Conservation (phyloP, 306 rosid genomes). For the Gleditsia sinensis region DNA sequence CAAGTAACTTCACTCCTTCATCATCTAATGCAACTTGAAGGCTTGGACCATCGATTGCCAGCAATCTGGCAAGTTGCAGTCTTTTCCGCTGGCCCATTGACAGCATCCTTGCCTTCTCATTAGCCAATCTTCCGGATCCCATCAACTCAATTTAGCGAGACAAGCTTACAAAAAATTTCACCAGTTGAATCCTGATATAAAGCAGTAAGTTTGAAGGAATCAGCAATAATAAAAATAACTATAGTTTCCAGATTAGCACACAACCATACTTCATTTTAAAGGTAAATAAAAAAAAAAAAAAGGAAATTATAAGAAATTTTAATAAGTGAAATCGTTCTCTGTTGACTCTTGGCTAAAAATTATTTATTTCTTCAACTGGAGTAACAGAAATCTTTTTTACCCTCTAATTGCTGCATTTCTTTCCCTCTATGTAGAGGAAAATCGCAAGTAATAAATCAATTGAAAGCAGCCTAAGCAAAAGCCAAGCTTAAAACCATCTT, state of each 20-base stretch:
- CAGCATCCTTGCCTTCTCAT: conserved; percentile 73
- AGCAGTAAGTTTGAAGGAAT: neutral
- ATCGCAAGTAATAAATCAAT: neutral
- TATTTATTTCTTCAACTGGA: neutral
- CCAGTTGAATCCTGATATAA: neutral
- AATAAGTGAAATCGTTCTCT: neutral
- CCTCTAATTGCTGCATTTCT: neutral
- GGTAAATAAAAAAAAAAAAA: neutral
- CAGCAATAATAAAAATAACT: neutral
- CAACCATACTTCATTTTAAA: neutral
- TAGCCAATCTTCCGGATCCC: conserved; percentile 83
- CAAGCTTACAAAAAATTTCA: neutral
- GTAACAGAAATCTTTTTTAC: neutral
- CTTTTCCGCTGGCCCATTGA: conserved; percentile 92
- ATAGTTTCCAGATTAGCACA: neutral
- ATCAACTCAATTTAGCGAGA: conserved; percentile 43
- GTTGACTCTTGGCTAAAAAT: neutral
- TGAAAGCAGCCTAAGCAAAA: neutral
- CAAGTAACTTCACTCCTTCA: conserved; percentile 82
- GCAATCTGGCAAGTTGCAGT: conserved; percentile 82
- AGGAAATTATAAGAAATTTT: neutral
- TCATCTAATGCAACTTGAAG: conserved; percentile 87
- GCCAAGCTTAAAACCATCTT: neutral
- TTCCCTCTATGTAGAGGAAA: neutral
- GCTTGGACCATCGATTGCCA: conserved; percentile 88